phyloP scores from a whole-genome alignment of 305 asterid genomes.

The Nicotiana rustica region DNA sequence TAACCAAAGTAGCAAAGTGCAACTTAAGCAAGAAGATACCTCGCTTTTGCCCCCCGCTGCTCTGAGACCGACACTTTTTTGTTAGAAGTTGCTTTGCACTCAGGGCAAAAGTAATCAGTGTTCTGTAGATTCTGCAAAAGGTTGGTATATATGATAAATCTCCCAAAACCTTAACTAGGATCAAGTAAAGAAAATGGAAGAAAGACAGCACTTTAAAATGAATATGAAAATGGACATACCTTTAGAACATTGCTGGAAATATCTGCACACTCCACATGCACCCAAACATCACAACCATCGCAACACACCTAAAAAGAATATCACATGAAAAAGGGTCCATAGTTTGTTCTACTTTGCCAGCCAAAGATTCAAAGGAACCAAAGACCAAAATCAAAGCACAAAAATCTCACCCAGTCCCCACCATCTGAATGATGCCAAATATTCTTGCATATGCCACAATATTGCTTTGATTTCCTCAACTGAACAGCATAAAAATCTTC shows the following conservation, averaged over 20 bases:
- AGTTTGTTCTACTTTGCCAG: neutral
- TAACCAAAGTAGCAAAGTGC: conserved; percentile 32
- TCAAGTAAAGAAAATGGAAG: conserved; percentile 31
- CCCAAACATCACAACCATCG: conserved; percentile 95
- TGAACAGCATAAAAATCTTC: conserved; percentile 39
- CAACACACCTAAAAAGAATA: conserved; percentile 72
- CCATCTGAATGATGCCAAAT: conserved; percentile 98
- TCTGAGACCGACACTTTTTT: conserved; percentile 47
- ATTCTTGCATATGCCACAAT: conserved; percentile 87
- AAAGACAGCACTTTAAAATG: neutral
- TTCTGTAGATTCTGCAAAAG: conserved; percentile 65
- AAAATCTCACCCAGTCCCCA: conserved; percentile 86
- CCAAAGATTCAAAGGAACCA: conserved; percentile 5
- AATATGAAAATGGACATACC: conserved; percentile 52
- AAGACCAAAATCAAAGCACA: conserved; percentile 31
- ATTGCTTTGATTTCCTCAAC: conserved; percentile 85
- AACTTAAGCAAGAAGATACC: conserved; percentile 51
- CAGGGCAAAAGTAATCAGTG: conserved; percentile 80
- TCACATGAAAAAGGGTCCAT: conserved; percentile 33
- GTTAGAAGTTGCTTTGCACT: conserved; percentile 58
- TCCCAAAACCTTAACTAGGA: conserved; percentile 39
- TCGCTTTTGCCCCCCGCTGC: conserved; percentile 43
- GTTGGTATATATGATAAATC: conserved; percentile 40
- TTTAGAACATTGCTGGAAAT: conserved; percentile 60
- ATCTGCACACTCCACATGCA: conserved; percentile 90